A percentile compares a stretch with the other conserved stretches of the same genome.
Conservation (phyloP, 371 early-diverging fungal species). For the Mucor mucedo region DNA sequence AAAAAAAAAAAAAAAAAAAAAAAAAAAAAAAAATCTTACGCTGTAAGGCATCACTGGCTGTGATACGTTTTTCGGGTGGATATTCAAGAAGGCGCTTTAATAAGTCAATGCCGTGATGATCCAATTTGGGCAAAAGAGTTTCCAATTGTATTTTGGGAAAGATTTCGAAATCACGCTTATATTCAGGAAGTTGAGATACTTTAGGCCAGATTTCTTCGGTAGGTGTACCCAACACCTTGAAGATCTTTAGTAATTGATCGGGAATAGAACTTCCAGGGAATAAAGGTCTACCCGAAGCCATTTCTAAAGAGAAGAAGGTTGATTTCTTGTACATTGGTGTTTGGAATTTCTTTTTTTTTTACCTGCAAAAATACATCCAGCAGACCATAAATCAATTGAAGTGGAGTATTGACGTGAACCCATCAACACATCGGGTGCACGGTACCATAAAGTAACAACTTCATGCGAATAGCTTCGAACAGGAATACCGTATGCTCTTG, state of each 20-base stretch:
- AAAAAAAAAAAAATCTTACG: constrained; percentile 50
- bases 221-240: constrained; percentile 91
- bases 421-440: constrained; percentile 99
- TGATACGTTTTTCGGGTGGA: constrained; percentile 77
- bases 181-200: constrained; percentile 93
- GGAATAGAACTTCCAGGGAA: constrained; percentile 93
- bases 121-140: constrained; percentile 81
- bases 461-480: constrained; percentile 98
- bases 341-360: neutral
- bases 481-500: constrained; percentile 96
- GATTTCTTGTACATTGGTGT: neutral
- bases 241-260: constrained; percentile 91
- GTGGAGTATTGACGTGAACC: constrained; percentile 97
- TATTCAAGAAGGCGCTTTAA: constrained; percentile 73
- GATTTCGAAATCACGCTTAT: constrained; percentile 76
- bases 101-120: constrained; percentile 81
- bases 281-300: constrained; percentile 91
- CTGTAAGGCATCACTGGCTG: constrained; percentile 72
- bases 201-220: constrained; percentile 91
- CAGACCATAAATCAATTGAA: constrained; percentile 99
- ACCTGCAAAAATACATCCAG: constrained; percentile 97
- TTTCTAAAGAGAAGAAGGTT: constrained; percentile 57
- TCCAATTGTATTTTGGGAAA: constrained; percentile 73
- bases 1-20: too few relatives aligned
- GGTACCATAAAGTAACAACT: constrained; percentile 93